Evolutionary conservation across 768 basidiomycete genomes (phyloP).

Genomic region (Serendipita sp.): DNA sequence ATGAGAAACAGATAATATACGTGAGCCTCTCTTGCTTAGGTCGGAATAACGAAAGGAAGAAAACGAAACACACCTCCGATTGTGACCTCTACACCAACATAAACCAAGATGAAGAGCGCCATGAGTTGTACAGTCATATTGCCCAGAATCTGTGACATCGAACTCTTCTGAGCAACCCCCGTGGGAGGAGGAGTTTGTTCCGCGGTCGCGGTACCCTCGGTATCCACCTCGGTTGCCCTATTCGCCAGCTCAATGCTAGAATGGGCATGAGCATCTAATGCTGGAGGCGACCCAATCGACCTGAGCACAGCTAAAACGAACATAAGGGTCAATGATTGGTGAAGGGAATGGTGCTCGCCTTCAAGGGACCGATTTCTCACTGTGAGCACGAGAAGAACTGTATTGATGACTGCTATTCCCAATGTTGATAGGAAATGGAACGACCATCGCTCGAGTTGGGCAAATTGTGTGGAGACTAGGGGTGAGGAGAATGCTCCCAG

Average conservation of each 20-base stretch:
- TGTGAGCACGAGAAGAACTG: not conserved
- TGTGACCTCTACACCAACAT: slow-evolving; percentile 14
- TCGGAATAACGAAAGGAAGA: not conserved
- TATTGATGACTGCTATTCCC: slow-evolving; percentile 20
- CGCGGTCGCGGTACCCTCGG: not conserved
- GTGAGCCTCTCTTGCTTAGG: not conserved
- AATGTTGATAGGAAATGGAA: slow-evolving; percentile 31
- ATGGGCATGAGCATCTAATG: not conserved
- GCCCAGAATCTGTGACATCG: slow-evolving; percentile 9
- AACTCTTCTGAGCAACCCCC: not conserved
- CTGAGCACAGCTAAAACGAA: not conserved
- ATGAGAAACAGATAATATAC: not conserved
- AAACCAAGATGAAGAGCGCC: slow-evolving; percentile 12
- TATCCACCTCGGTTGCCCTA: not conserved
- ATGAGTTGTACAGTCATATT: slow-evolving; percentile 9
- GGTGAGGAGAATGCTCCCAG: slow-evolving; percentile 7
- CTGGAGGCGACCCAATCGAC: not conserved
- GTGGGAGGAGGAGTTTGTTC: not conserved
- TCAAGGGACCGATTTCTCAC: not conserved
- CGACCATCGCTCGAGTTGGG: slow-evolving; percentile 22
- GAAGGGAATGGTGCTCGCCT: not conserved
- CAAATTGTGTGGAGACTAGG: not conserved
- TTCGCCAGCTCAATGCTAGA: not conserved
- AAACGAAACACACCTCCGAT: slow-evolving; percentile 9
- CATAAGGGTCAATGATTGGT: not conserved